Evolutionary conservation across 139 green algal genomes (phyloP), one percentile per base, ranked within the genome.

Genomic region (Astrephomene gubernaculifera): DNA sequence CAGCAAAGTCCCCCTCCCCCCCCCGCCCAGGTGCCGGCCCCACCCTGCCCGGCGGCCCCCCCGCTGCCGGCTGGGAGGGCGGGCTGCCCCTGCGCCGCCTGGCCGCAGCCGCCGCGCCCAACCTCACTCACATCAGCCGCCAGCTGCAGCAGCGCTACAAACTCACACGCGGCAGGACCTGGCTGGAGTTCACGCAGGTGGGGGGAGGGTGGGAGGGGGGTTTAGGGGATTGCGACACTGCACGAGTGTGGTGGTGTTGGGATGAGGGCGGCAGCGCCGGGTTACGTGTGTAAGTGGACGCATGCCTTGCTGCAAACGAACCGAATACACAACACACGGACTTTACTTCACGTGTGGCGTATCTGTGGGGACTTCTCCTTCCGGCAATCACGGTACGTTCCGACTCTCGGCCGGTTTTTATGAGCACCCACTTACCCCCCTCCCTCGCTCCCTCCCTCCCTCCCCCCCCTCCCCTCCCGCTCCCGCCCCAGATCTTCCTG

Each of bases 161-260:
- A n/a, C 74, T 88, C 8, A 68, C 4, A 4, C 52, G 84, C 31
- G 84, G 84, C 6, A 74, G 84, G 45, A 88, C 84, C 44, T 88
- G 84, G 84, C 80, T 88, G n/a, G 84, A 88, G 67, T 84, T 80
- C 74, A 21, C 72, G 38, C 74, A 85, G 74, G 84, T 85, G 75
- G 6, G 73, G 6, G 2, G 29, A 4, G 43, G 8, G 3, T 2
- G 36, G 41, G 68, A 33, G 31, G 17, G 25, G 68, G 36, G 41
- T n/a, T n/a, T n/a, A n/a, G n/a, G n/a, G n/a, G n/a, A n/a, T n/a
- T n/a, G n/a, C n/a, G n/a, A n/a, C n/a, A n/a, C n/a, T n/a, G n/a
- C n/a, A n/a, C n/a, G n/a, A n/a, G n/a, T n/a, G n/a, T n/a, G n/a
- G n/a, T n/a, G n/a, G n/a, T n/a, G n/a, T n/a, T n/a, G n/a, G n/a